phyloP scores from a whole-genome alignment of 768 basidiomycete genomes.

The Leucosporidium scottii region DNA sequence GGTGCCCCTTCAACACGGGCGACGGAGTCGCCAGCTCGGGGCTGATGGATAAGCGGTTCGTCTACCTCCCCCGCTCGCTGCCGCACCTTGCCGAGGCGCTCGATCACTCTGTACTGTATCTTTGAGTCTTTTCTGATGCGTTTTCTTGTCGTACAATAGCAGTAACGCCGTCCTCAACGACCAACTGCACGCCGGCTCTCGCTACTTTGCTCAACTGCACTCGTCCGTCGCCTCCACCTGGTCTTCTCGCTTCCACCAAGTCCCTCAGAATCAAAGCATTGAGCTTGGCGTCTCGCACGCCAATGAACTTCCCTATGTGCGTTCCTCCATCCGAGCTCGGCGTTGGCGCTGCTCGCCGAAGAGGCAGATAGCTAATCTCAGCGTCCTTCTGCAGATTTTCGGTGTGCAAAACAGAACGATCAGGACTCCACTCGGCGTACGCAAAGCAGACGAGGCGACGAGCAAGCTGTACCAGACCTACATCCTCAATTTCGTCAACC shows the following conservation, averaged over 20 bases:
- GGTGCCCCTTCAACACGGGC: conserved; percentile 8
- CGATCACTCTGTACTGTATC: too few relatives aligned
- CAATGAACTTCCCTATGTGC: conserved; percentile 17
- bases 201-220: conserved; percentile 7
- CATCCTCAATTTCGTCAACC: conserved; percentile 18
- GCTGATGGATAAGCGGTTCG: neutral
- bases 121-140: neutral
- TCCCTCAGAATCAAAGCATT: conserved; percentile 20
- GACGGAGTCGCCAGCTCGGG: neutral
- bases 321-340: neutral
- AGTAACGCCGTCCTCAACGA: conserved; percentile 18
- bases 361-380: too few relatives aligned
- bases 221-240: neutral
- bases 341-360: neutral
- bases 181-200: conserved; percentile 6
- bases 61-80: too few relatives aligned
- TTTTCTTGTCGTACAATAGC: neutral
- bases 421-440: conserved; percentile 5
- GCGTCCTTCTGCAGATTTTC: conserved; percentile 1
- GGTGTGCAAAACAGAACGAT: conserved; percentile 9
- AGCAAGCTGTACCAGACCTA: conserved; percentile 4
- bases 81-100: too few relatives aligned
- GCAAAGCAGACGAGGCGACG: conserved; percentile 2
- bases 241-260: conserved; percentile 11
- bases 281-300: conserved; percentile 9